Evolutionary conservation across 2,329 filamentous ascomycete species (phyloP).

Genomic region (Talaromyces pinophilus): DNA sequence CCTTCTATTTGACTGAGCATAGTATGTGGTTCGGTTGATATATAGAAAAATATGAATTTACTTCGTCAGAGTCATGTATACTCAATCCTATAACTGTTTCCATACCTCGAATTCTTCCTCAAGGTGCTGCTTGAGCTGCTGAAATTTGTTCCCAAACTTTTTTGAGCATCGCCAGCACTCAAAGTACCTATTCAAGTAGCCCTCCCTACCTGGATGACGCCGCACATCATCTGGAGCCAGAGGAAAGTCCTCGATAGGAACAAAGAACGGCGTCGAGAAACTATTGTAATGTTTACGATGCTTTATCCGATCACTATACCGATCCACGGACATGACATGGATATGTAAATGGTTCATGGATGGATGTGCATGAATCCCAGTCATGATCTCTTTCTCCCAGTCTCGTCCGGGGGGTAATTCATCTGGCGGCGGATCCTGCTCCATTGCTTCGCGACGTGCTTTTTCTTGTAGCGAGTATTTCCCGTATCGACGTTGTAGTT

Average conservation of each 20-base stretch:
- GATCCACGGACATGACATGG: constrained; percentile 81
- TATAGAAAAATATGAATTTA: constrained; percentile 11
- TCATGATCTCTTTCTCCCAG: constrained; percentile 72
- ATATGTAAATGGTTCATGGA: constrained; percentile 92
- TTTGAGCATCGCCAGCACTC: constrained; percentile 80
- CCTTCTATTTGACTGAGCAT: constrained; percentile 5
- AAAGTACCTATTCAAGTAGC: constrained; percentile 67
- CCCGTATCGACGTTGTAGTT: constrained; percentile 71
- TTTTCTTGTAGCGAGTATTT: constrained; percentile 63
- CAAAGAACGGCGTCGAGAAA: constrained; percentile 82
- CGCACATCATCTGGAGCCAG: constrained; percentile 66
- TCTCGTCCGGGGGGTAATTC: constrained; percentile 71
- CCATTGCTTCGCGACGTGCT: constrained; percentile 64
- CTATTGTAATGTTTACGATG: constrained; percentile 90
- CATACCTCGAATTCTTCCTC: constrained; percentile 72
- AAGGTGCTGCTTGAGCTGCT: constrained; percentile 73
- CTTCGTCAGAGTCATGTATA: not conserved
- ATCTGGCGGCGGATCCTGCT: constrained; percentile 52
- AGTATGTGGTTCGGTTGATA: constrained; percentile 1
- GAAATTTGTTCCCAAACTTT: constrained; percentile 74
- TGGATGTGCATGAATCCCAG: constrained; percentile 82
- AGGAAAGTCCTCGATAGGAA: constrained; percentile 77
- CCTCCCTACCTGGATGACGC: constrained; percentile 56
- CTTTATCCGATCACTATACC: constrained; percentile 69
- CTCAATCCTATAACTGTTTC: constrained; percentile 52